Percentiles rank a stretch among this genome's conserved stretches.
Evolutionary conservation across 148 eudicot genomes (phyloP).

Genomic region (Rhododendron griersonianum): DNA sequence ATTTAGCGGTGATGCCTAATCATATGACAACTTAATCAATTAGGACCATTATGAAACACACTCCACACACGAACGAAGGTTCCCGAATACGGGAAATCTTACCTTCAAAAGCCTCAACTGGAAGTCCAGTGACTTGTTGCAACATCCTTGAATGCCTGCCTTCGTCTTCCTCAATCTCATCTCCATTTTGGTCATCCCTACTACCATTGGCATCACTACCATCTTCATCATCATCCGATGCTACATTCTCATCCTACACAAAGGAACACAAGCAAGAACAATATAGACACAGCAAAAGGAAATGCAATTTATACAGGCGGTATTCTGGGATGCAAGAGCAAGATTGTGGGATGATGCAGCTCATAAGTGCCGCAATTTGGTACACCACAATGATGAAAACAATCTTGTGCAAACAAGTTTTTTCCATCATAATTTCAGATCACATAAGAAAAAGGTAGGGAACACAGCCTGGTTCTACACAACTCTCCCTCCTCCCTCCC

Average conservation of each 20-base stretch:
- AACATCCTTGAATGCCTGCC: constrained; percentile 75
- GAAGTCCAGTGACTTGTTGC: constrained; percentile 72
- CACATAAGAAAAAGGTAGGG: neutral
- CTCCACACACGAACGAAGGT: neutral
- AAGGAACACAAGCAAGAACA: neutral
- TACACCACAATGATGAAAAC: neutral
- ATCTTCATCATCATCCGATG: constrained; percentile 66
- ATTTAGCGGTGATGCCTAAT: neutral
- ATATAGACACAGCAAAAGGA: neutral
- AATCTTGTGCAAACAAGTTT: neutral
- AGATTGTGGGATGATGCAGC: neutral
- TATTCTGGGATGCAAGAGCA: neutral
- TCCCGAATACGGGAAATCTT: neutral
- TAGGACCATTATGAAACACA: neutral
- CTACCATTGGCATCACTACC: constrained; percentile 19
- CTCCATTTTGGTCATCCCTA: constrained; percentile 15
- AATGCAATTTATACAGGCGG: neutral
- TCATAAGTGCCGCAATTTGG: neutral
- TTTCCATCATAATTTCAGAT: neutral
- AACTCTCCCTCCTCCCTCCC: neutral
- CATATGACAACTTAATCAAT: neutral
- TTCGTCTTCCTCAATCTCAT: constrained; percentile 36
- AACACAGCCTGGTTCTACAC: neutral
- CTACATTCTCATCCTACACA: constrained; percentile 76
- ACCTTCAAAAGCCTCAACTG: constrained; percentile 79